Percentiles rank a stretch among this genome's conserved stretches.
phyloP scores from a whole-genome alignment of 202 grass and related monocot species.

The Eragrostis tef region DNA sequence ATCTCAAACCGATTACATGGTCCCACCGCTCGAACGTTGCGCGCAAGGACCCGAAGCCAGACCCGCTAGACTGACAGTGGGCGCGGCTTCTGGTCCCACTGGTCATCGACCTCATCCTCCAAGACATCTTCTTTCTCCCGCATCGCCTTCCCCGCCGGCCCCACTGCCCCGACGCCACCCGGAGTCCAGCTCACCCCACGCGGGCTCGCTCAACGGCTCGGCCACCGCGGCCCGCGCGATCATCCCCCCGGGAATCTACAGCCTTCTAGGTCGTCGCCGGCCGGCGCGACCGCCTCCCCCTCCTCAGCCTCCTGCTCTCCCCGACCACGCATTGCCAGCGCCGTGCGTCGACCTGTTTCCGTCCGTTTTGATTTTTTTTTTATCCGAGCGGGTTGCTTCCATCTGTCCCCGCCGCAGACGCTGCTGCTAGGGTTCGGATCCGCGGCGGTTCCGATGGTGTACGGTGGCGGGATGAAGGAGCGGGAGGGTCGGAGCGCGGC shows the following conservation, averaged over 20 bases:
- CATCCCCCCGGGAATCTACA: neutral
- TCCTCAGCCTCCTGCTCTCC: too few species aligned
- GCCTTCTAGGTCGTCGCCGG: neutral
- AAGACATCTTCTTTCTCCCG: neutral
- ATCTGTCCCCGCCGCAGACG: neutral
- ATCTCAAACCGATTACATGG: too few species aligned
- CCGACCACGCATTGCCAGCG: slow-evolving; percentile 43
- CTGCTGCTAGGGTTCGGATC: neutral
- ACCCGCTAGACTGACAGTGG: neutral
- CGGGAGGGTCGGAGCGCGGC: neutral
- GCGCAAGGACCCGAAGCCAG: too few species aligned
- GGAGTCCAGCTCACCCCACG: slow-evolving; percentile 46
- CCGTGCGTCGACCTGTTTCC: slow-evolving; percentile 1
- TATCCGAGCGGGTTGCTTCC: neutral
- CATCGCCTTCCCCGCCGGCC: neutral
- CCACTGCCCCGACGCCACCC: slow-evolving; percentile 16
- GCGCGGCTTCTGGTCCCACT: neutral
- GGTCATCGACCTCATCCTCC: neutral
- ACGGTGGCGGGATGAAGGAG: slow-evolving; percentile 47
- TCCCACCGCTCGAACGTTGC: too few species aligned
- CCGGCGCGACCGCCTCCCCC: neutral
- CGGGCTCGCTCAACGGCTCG: neutral
- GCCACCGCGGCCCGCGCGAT: neutral
- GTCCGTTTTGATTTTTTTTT: neutral
- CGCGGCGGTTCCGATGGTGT: slow-evolving; percentile 48